A percentile compares a stretch with the other conserved stretches of the same genome.
These are phyloP conservation scores for Penicillium oxalicum DNA, from an alignment of 2,329 filamentous ascomycete genomes.

Conservation along the genomic window DNA sequence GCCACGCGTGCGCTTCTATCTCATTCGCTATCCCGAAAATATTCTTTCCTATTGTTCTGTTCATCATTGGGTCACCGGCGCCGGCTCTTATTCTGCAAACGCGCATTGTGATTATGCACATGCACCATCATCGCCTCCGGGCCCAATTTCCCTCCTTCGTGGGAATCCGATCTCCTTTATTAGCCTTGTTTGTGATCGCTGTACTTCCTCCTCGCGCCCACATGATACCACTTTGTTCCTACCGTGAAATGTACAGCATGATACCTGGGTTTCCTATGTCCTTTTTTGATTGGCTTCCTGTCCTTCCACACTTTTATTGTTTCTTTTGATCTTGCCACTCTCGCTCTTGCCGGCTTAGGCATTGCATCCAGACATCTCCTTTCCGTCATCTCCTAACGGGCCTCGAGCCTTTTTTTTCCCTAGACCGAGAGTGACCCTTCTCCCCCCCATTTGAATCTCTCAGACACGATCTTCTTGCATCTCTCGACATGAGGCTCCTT, in stretches of 20 bases:
- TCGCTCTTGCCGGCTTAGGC: neutral
- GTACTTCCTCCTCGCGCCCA: constrained; percentile 7
- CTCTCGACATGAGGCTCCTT: no score
- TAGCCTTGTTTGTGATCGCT: constrained; percentile 12
- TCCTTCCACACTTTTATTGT: neutral
- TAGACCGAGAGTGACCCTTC: neutral
- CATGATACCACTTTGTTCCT: constrained; percentile 40
- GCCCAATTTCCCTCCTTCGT: neutral
- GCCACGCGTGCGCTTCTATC: neutral
- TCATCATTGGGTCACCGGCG: no score
- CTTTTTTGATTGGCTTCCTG: constrained; percentile 6
- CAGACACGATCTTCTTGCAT: neutral
- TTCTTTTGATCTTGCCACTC: neutral
- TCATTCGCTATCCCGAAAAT: no score
- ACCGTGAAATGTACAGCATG: constrained; percentile 30
- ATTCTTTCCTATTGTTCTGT: no score
- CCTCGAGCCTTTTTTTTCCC: neutral
- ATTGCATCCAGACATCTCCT: no score
- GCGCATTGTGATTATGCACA: constrained; percentile 9
- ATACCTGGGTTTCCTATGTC: constrained; percentile 26
- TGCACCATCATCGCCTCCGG: constrained; percentile 7
- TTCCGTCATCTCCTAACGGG: no score
- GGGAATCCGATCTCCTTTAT: neutral
- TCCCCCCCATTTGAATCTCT: neutral
- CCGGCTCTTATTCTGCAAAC: neutral